Evolutionary conservation across 345 rosid genomes (phyloP).

Genomic region (Carallia pectinifolia): DNA sequence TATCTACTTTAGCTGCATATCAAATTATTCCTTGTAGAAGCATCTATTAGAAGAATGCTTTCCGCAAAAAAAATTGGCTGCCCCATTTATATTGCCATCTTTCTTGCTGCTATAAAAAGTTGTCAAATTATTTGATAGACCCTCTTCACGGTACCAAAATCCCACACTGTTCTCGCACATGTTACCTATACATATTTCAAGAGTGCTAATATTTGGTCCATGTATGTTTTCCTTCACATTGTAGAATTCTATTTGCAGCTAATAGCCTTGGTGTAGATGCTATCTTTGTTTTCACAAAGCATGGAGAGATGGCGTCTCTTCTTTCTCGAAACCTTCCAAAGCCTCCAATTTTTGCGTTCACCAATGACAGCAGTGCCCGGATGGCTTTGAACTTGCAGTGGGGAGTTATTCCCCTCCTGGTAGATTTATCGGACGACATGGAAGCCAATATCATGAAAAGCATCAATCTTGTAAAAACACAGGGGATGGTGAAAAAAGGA

Average conservation of each 20-base stretch:
- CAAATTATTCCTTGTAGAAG: too few relatives aligned
- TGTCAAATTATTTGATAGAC: too few relatives aligned
- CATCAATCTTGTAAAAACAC: slow-evolving; percentile 40
- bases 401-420: slow-evolving; percentile 59
- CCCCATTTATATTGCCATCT: too few relatives aligned
- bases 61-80: too few relatives aligned
- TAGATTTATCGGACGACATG: slow-evolving; percentile 50
- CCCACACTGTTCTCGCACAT: too few relatives aligned
- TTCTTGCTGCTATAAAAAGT: too few relatives aligned
- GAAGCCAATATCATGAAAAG: slow-evolving; percentile 49
- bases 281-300: slow-evolving; percentile 64
- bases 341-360: slow-evolving; percentile 70
- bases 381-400: slow-evolving; percentile 69
- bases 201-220: not conserved
- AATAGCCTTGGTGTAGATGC: slow-evolving; percentile 64
- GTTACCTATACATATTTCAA: too few relatives aligned
- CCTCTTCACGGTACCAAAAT: too few relatives aligned
- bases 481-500: slow-evolving; percentile 49
- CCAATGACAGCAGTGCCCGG: slow-evolving; percentile 35
- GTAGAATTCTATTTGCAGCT: slow-evolving; percentile 33
- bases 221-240: not conserved
- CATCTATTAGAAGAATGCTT: too few relatives aligned
- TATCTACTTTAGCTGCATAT: too few relatives aligned
- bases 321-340: slow-evolving; percentile 71
- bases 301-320: slow-evolving; percentile 69